Conservation (phyloP, 176 grass and related monocot genomes). For the Urochloa ruziziensis region DNA sequence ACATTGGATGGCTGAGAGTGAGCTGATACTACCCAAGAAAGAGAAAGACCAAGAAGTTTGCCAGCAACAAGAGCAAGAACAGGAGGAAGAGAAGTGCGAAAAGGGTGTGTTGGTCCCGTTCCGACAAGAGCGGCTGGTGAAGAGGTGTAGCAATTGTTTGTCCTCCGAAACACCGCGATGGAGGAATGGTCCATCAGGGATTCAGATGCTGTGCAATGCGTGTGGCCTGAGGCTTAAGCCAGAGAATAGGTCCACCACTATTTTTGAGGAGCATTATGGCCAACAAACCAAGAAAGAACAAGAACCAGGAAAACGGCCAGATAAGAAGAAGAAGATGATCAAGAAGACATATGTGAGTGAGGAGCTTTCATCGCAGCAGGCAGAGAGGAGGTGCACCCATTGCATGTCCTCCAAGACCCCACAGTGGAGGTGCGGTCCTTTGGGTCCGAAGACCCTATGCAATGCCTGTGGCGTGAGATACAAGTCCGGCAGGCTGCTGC, state of each 20-base stretch:
- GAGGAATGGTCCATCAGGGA: slow-evolving; percentile 64
- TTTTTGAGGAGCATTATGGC: slow-evolving; percentile 18
- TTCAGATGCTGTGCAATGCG: slow-evolving; percentile 56
- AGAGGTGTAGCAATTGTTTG: slow-evolving; percentile 77
- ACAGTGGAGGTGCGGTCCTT: slow-evolving; percentile 70
- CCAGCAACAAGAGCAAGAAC: slow-evolving; percentile 21
- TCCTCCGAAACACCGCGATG: slow-evolving; percentile 65
- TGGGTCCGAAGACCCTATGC: slow-evolving; percentile 80
- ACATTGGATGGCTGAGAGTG: slow-evolving; percentile 90
- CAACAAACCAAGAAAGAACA: slow-evolving; percentile 33
- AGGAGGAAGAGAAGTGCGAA: slow-evolving; percentile 24
- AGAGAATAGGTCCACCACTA: slow-evolving; percentile 27
- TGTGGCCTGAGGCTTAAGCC: slow-evolving; percentile 78
- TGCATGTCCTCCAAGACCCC: slow-evolving; percentile 81
- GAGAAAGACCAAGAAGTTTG: slow-evolving; percentile 45
- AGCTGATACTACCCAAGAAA: slow-evolving; percentile 78
- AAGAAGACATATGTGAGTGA: slow-evolving; percentile 30
- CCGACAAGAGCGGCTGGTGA: slow-evolving; percentile 39
- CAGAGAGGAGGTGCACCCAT: slow-evolving; percentile 61
- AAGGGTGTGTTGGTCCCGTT: background rate
- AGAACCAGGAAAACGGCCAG: slow-evolving; percentile 13
- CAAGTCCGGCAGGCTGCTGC: slow-evolving; percentile 83
- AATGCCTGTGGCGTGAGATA: slow-evolving; percentile 78
- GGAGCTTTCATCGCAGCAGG: slow-evolving; percentile 3
- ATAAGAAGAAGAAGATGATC: slow-evolving; percentile 41